phyloP scores from a whole-genome alignment of 306 rosid species.

The Prunus kanzakura region DNA sequence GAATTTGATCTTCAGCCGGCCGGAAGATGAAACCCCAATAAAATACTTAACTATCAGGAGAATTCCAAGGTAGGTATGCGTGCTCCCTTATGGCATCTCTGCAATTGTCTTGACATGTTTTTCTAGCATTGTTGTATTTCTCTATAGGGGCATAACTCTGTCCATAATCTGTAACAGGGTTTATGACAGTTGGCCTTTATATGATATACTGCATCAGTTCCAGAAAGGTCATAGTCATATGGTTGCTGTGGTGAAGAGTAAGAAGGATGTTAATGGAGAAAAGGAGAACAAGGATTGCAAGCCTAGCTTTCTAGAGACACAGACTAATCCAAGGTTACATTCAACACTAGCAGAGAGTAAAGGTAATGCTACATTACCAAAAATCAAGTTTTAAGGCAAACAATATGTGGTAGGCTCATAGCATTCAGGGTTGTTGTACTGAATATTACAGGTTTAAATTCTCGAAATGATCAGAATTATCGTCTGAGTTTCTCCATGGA shows the following conservation, averaged over 20 bases:
- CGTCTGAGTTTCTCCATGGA: conserved; percentile 17
- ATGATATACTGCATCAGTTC: conserved; percentile 70
- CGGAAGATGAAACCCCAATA: conserved; percentile 74
- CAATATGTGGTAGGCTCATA: not conserved
- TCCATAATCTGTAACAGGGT: conserved; percentile 45
- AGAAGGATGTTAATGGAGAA: conserved; percentile 14
- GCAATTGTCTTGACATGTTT: not conserved
- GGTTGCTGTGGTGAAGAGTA: conserved; percentile 63
- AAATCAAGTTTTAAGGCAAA: not conserved
- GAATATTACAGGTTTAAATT: conserved; percentile 24
- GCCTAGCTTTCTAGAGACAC: conserved; percentile 16
- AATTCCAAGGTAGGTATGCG: conserved; percentile 55
- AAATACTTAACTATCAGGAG: conserved; percentile 61
- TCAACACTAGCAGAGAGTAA: conserved; percentile 15
- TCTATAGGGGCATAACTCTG: not conserved
- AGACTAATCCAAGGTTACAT: conserved; percentile 4
- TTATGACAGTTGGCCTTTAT: conserved; percentile 65
- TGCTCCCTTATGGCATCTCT: too few species aligned
- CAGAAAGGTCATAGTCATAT: conserved; percentile 76
- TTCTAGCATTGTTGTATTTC: too few species aligned
- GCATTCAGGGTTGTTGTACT: not conserved
- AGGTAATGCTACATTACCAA: conserved; percentile 26
- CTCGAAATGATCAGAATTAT: conserved; percentile 23
- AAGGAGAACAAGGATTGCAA: too few species aligned
- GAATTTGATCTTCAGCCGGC: conserved; percentile 57